Evolutionary conservation across 2,329 filamentous ascomycete species (phyloP).

Genomic region (Phialemonium atrogriseum): DNA sequence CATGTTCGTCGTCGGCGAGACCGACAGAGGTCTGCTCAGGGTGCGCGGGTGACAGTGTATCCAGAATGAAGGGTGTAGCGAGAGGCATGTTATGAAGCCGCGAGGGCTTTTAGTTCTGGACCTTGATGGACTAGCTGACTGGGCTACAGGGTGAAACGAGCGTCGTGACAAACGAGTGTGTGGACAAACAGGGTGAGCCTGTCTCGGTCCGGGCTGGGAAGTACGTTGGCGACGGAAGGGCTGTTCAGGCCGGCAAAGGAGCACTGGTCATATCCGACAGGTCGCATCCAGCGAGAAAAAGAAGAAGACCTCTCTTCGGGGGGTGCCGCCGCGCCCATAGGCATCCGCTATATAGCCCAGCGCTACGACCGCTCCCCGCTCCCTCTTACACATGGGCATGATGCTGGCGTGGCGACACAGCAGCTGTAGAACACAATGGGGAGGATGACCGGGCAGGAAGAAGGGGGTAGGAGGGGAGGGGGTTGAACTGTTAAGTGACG

Average conservation of each 20-base stretch:
- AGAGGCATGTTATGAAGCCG: conserved; percentile 7
- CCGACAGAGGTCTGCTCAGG: not conserved
- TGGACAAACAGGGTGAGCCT: conserved; percentile 5
- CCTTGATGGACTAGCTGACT: not conserved
- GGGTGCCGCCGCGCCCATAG: too few species aligned
- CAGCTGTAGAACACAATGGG: conserved; percentile 1
- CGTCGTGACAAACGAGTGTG: conserved; percentile 7
- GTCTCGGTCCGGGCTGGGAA: conserved; percentile 2
- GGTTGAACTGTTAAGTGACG: too few species aligned
- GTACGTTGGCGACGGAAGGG: conserved; percentile 1
- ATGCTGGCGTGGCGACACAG: conserved; percentile 3
- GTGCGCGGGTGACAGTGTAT: not conserved
- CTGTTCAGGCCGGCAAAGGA: conserved; percentile 1
- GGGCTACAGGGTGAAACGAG: conserved; percentile 2
- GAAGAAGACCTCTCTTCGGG: conserved; percentile 1
- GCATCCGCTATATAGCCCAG: too few species aligned
- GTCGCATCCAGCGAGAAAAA: conserved; percentile 3
- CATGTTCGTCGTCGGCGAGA: not conserved
- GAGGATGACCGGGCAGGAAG: conserved; percentile 1
- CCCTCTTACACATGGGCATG: not conserved
- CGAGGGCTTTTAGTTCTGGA: not conserved
- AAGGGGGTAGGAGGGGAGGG: conserved; percentile 1
- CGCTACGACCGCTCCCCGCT: not conserved
- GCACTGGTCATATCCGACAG: conserved; percentile 5
- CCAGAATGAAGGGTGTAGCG: conserved; percentile 5